phyloP scores from a whole-genome alignment of 257 asterid species.

The Scutellaria baicalensis region DNA sequence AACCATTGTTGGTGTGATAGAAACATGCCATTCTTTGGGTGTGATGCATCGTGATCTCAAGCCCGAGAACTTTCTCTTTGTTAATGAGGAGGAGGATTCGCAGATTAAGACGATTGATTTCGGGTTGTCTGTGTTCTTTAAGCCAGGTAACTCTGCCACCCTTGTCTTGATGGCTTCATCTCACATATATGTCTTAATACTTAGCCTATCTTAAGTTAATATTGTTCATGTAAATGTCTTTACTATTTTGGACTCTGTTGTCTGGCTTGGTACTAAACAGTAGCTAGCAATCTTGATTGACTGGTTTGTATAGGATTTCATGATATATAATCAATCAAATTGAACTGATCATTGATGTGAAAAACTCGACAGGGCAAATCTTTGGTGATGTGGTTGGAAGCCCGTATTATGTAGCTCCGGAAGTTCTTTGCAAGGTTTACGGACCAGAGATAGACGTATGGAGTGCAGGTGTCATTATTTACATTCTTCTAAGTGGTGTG shows the following conservation, averaged over 20 bases:
- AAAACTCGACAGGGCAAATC: slow-evolving; percentile 27
- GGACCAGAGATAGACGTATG: slow-evolving; percentile 60
- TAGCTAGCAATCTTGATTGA: not conserved
- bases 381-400: slow-evolving; percentile 68
- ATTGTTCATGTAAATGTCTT: too few species aligned
- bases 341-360: not conserved
- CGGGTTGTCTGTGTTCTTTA: slow-evolving; percentile 74
- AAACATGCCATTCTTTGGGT: slow-evolving; percentile 81
- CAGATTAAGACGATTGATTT: slow-evolving; percentile 71
- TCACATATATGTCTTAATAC: not conserved
- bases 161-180: not conserved
- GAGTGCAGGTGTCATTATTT: slow-evolving; percentile 70
- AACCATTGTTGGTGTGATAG: slow-evolving; percentile 68
- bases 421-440: slow-evolving; percentile 46
- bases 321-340: too few species aligned
- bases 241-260: not conserved
- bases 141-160: slow-evolving; percentile 52
- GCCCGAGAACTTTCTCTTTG: slow-evolving; percentile 81
- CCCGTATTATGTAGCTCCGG: slow-evolving; percentile 70
- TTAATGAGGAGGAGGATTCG: slow-evolving; percentile 55
- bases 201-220: too few species aligned
- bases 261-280: too few species aligned
- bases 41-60: slow-evolving; percentile 88
- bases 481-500: slow-evolving; percentile 55
- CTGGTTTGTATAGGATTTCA: too few species aligned